Evolutionary conservation across 495 filamentous ascomycete genomes (phyloP), one percentile per base, ranked within the genome.

Genomic region (Copromyces sp.): DNA sequence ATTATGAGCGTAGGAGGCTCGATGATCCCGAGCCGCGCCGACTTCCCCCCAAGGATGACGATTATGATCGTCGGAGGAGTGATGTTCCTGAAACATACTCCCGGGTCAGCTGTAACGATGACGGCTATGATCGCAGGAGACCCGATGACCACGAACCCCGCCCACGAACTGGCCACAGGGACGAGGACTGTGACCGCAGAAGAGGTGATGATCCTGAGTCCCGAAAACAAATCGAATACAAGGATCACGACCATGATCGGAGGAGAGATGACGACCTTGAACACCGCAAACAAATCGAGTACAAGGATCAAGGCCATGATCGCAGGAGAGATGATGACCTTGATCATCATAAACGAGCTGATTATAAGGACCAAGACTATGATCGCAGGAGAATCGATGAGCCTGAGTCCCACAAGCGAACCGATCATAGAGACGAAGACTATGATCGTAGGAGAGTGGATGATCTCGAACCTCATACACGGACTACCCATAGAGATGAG

Each of bases 391-490:
- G 37, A 29, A 17, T 70, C 17, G 61, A 53, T 32, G 65, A 53
- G 53, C 76, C 16, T 9, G 53, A 65, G 53, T 9, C 53, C 14
- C 53, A 65, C 53, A 65, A 35, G 53, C 53, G 53, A 65, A 9
- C 29, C 53, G 53, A 35, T 65, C 32, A 32, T 37, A 65, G 75
- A 32, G 80, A 78, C 40, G 70, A 75, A 71, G 74, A 75, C 32
- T 68, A 73, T 73, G 53, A 71, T 72, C 44, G 73, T 71, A 75
- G n/a, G 77, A 20, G 78, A 80, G 37, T 74, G 74, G 35, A 72
- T n/a, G 71, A 72, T 39, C 29, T 70, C n/a, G 72, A 71, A 24
- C 37, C 32, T 38, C 69, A 70, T 53, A 71, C 44, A 41, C 37
- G 76, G 29, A 74, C 77, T 40, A 68, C 74, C 4, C 76, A 79